These are phyloP conservation scores for Mucor sp. DNA, from an alignment of 371 early-diverging fungal genomes.

Conservation along the genomic window DNA sequence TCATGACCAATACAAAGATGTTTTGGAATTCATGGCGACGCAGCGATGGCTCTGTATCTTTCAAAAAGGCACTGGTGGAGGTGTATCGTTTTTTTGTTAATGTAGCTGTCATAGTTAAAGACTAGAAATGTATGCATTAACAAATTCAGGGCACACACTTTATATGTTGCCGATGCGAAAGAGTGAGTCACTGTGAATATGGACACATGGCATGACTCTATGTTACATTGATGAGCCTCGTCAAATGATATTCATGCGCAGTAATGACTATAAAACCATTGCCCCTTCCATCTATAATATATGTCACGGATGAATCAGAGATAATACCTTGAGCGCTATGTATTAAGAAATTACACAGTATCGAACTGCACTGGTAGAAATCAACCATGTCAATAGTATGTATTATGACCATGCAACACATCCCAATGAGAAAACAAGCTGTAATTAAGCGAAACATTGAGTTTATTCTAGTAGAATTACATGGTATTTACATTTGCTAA, in stretches of 20 bases:
- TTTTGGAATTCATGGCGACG: neutral
- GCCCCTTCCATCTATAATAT: too few species aligned
- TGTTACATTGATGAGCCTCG: neutral
- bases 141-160: neutral
- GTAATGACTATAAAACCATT: too few species aligned
- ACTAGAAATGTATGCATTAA: neutral
- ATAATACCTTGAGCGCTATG: too few species aligned
- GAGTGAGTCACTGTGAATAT: slow-evolving; percentile 1
- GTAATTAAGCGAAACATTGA: too few species aligned
- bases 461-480: too few species aligned
- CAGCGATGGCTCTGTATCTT: neutral
- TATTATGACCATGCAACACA: too few species aligned
- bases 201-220: neutral
- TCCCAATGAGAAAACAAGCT: too few species aligned
- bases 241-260: neutral
- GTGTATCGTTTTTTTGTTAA: neutral
- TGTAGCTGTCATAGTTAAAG: neutral
- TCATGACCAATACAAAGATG: neutral
- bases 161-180: neutral
- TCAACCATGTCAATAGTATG: too few species aligned
- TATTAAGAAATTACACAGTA: too few species aligned
- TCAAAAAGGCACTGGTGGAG: neutral
- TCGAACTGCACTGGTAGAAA: too few species aligned
- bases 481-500: too few species aligned
- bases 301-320: too few species aligned